Evolutionary conservation across 1,284 basidiomycete genomes (phyloP), one percentile per base, ranked within the genome.

Genomic region (Pseudozyma hubeiensis): DNA sequence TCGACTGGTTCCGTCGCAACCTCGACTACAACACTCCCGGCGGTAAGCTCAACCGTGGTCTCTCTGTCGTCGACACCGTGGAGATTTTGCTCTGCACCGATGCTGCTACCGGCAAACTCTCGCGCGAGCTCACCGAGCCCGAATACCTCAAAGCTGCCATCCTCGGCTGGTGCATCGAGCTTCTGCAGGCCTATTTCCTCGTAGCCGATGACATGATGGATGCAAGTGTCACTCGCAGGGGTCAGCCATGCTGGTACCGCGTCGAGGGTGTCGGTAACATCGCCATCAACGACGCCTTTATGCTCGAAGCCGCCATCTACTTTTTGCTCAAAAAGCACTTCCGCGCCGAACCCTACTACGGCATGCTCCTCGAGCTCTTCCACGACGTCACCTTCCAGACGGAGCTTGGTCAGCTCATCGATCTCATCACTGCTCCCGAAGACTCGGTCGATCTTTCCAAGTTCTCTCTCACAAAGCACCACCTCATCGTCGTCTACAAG

Each of bases 181-280:
- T 98, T 93, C 89, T 98, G 14, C 97, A 99, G 91, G 94, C 94
- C 0, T 98, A 92, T 87, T 98, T 98, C 90, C 90, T 99, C 59
- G 95, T 99, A 59, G 90, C 94, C 24, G 96, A 99, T 86, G 96
- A 99, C 85, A 95, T 99, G 85, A 99, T 98, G 95, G 97, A 99
- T 85, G 86, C 89, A 29, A 93, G 91, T 52, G 90, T 97, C 80
- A 99, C 95, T 7, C 92, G 97, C 43, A 91, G 96, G n/a, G 92
- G 93, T n/a, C 95, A 98, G 85, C 93, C 95, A 0, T 99, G 96
- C 87, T 99, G 93, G 93, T 99, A 96, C 87, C 53, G 73, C 14
- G 78, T 82, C 55, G 71, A 80, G 17, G 76, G 78, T 31, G 90
- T 99, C 60, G 91, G 90, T 55, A 90, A 91, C 85, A 91, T 97